Base-by-base conservation (phyloP, 2,329 filamentous ascomycete species). In the Aspergillus spinulosporus region DNA sequence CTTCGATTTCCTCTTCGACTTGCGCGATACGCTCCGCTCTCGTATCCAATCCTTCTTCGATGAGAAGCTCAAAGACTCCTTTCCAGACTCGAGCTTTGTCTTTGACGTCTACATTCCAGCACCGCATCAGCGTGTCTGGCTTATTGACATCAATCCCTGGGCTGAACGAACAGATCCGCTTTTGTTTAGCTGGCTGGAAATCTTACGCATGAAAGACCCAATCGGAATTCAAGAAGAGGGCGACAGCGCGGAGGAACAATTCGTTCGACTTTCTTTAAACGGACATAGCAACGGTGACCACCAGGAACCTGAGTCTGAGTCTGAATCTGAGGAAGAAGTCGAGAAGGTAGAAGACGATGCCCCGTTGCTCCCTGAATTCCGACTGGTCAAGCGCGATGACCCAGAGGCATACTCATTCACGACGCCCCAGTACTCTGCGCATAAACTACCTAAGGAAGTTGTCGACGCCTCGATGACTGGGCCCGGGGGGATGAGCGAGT, bases 101-200 rank as follows among this genome's bases (percentile, higher is more conserved):
- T 96, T 99, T 67, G 94, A 99, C 69, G 88, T 97, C 43, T 97
- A 99, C 68, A 83, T 99, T 1, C 92, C 93, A 66, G 78, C 83
- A 67, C 73, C 88, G 1, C 83, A 95, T 54, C 85, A 90, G 48
- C 82, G 84, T 47, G 89, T 95, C 2, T 89, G 92, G 77, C 79
- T 99, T 8, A 88, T 99, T 49, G 94, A 99, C 70, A 89, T 99
- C 68, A 97, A 97, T 68, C 91, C 94, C 0, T 99, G 93, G 90
- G 93, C 93, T 1, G 84, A 86, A 42, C 81, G 90, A 58, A 99
- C 94, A 0, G 94, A 99, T 75, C 88, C 90, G 3, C 74, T 97
- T 45, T 79, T 97, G 1, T 99, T 96, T 71, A 88, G 86, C 43
- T 99, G 94, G 94, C 72, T 88, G 59, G 93, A 97, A 75, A 80